Evolutionary conservation across 495 filamentous ascomycete species (phyloP).

Genomic region (Amniculicola lignicola): DNA sequence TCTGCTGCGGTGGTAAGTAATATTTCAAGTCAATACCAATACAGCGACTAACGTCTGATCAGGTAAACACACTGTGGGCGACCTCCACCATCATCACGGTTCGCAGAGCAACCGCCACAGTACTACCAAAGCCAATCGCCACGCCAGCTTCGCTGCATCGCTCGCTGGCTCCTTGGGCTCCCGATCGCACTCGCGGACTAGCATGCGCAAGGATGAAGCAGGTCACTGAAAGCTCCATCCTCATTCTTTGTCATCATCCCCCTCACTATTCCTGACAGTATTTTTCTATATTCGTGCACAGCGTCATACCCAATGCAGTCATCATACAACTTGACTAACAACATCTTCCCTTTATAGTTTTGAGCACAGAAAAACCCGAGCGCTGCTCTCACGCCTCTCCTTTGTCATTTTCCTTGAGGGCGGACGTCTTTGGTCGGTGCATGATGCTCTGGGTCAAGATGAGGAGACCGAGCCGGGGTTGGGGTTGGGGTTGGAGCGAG

Average conservation of each 20-base stretch:
- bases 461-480: background rate
- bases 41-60: slow-evolving; percentile 2
- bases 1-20: slow-evolving; percentile 90
- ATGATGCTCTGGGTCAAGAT: slow-evolving; percentile 13
- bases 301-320: slow-evolving; percentile 14
- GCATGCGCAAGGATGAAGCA: slow-evolving; percentile 6
- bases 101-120: slow-evolving; percentile 19
- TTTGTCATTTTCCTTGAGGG: slow-evolving; percentile 19
- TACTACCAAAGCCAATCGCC: slow-evolving; percentile 14
- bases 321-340: slow-evolving; percentile 29
- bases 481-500: background rate
- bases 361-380: slow-evolving; percentile 4
- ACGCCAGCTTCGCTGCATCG: slow-evolving; percentile 21
- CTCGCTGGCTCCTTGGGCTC: slow-evolving; percentile 17
- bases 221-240: slow-evolving; percentile 8
- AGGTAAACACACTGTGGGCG: slow-evolving; percentile 76
- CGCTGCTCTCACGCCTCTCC: slow-evolving; percentile 12
- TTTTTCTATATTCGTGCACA: slow-evolving; percentile 16
- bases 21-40: background rate
- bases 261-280: slow-evolving; percentile 8
- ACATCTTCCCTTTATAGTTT: slow-evolving; percentile 15
- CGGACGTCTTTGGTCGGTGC: slow-evolving; percentile 9
- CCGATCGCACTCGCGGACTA: slow-evolving; percentile 24
- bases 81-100: slow-evolving; percentile 47
- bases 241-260: slow-evolving; percentile 4